Evolutionary conservation across 257 asterid species (phyloP).

Genomic region (Plantago ovata): DNA sequence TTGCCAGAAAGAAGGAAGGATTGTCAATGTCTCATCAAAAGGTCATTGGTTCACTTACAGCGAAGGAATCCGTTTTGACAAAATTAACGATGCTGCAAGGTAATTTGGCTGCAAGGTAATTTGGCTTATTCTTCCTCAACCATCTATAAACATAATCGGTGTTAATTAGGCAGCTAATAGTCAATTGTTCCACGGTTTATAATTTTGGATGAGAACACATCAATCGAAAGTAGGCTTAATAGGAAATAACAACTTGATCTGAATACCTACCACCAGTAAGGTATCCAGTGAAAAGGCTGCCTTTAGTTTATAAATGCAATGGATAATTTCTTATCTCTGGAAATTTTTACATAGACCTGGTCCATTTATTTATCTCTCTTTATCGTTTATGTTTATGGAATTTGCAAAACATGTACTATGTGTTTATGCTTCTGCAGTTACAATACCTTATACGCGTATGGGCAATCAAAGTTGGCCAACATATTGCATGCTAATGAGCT

Average conservation of each 20-base stretch:
- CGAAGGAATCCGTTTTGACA: conserved; percentile 50
- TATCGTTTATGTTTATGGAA: conserved; percentile 3
- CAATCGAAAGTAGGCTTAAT: too few relatives aligned
- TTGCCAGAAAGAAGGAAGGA: conserved; percentile 56
- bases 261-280: too few relatives aligned
- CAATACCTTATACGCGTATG: conserved; percentile 45
- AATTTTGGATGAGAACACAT: not conserved
- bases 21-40: conserved; percentile 50
- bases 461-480: conserved; percentile 84
- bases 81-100: conserved; percentile 48
- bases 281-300: too few relatives aligned
- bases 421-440: conserved; percentile 38
- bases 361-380: not conserved
- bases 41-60: conserved; percentile 31
- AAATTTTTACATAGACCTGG: not conserved
- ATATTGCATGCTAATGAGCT: conserved; percentile 71
- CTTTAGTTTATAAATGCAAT: too few relatives aligned
- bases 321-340: too few relatives aligned
- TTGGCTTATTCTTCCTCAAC: conserved; percentile 7
- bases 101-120: conserved; percentile 35
- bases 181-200: not conserved
- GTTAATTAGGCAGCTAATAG: not conserved
- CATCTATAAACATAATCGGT: not conserved
- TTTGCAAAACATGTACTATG: not conserved
- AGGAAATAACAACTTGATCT: too few relatives aligned